phyloP scores from a whole-genome alignment of 2,329 filamentous ascomycete genomes.

The Calonectria honghensis region DNA sequence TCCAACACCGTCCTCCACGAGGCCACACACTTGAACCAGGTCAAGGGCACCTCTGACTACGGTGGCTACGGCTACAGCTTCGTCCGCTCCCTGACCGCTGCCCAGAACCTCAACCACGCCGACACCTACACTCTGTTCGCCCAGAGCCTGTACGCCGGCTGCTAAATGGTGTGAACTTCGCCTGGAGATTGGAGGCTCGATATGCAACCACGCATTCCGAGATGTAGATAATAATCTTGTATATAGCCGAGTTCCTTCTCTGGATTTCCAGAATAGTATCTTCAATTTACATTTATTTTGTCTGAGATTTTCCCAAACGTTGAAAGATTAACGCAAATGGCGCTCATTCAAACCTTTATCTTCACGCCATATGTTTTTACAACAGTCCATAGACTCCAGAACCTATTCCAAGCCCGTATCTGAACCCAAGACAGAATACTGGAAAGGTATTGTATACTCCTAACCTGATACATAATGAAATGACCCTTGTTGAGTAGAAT shows the following conservation, averaged over 20 bases:
- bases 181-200: background rate
- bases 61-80: conserved; percentile 74
- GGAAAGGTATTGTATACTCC: background rate
- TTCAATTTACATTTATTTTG: background rate
- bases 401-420: background rate
- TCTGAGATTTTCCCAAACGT: background rate
- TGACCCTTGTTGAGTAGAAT: background rate
- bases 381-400: background rate
- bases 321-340: background rate
- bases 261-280: background rate
- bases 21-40: conserved; percentile 76
- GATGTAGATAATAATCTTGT: background rate
- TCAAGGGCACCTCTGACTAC: conserved; percentile 75
- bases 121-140: conserved; percentile 66
- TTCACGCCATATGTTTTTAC: background rate
- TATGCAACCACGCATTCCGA: background rate
- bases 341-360: background rate
- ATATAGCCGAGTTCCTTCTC: background rate
- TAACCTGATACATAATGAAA: background rate
- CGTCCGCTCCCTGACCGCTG: conserved; percentile 66
- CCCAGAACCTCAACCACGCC: conserved; percentile 76
- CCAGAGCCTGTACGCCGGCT: conserved; percentile 57
- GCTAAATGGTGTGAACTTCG: conserved; percentile 52
- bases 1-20: conserved; percentile 80
- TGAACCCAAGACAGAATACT: background rate